phyloP scores from a whole-genome alignment of 345 rosid species.

The Eucalyptus pauciflora region DNA sequence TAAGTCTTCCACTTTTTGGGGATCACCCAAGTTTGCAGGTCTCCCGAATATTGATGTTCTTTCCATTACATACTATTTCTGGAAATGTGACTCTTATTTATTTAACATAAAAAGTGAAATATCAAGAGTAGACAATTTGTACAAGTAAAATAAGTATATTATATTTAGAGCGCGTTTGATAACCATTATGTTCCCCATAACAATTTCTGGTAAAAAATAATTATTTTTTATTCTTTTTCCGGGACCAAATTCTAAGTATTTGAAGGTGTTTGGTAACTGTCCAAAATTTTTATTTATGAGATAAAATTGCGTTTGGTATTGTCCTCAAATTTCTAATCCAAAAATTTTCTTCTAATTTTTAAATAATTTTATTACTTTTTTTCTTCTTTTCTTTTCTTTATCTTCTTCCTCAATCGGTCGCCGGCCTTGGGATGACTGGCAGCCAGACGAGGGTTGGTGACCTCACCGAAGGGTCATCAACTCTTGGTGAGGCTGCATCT shows the following conservation, averaged over 20 bases:
- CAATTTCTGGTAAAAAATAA: accelerated
- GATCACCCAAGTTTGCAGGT: neutral
- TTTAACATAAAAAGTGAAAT: neutral
- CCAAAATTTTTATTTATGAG: accelerated
- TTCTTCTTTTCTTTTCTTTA: no score
- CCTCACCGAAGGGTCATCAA: accelerated
- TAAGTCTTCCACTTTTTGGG: neutral
- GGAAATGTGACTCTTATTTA: neutral
- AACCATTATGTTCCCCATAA: accelerated
- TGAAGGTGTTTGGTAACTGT: accelerated
- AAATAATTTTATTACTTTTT: no score
- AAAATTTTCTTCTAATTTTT: no score
- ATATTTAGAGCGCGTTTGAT: accelerated
- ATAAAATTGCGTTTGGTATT: accelerated
- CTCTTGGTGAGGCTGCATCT: accelerated
- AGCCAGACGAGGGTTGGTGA: accelerated
- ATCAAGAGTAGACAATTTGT: neutral
- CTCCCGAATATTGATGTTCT: neutral
- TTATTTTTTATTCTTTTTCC: accelerated
- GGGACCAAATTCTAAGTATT: accelerated
- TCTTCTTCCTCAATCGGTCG: accelerated
- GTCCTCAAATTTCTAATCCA: accelerated
- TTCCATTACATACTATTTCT: neutral
- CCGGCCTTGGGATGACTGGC: accelerated
- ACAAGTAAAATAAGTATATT: no score